These are phyloP conservation scores for Rhypophila decipiens DNA, from an alignment of 495 filamentous ascomycete genomes.

Conservation along the genomic window DNA sequence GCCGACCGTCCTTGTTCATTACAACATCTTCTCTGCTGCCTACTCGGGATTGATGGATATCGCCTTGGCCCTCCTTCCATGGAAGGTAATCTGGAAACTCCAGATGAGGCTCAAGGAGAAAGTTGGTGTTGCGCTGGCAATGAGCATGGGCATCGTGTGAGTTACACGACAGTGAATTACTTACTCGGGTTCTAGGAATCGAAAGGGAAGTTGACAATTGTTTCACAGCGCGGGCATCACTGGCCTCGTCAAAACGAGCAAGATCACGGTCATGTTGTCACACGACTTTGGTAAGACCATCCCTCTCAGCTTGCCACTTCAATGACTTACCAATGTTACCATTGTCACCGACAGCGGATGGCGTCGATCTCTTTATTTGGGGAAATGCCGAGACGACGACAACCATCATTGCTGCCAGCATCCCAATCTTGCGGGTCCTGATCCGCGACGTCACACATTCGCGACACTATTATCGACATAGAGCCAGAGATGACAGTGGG, in stretches of 20 bases:
- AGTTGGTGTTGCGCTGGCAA: slow-evolving; percentile 29
- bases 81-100: slow-evolving; percentile 26
- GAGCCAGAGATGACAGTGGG: slow-evolving; percentile 16
- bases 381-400: slow-evolving; percentile 18
- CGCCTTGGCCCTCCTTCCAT: slow-evolving; percentile 26
- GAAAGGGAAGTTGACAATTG: background rate
- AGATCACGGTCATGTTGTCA: slow-evolving; percentile 8
- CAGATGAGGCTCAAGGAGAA: slow-evolving; percentile 32
- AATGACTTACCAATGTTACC: background rate
- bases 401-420: slow-evolving; percentile 26
- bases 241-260: slow-evolving; percentile 19
- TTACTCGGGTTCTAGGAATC: background rate
- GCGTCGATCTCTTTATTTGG: slow-evolving; percentile 14
- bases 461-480: slow-evolving; percentile 10
- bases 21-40: slow-evolving; percentile 14
- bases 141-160: slow-evolving; percentile 28
- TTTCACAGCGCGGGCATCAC: slow-evolving; percentile 18
- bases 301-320: background rate
- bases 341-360: slow-evolving; percentile 7
- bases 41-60: slow-evolving; percentile 28
- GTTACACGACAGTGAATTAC: no score
- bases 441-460: background rate
- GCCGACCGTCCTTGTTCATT: slow-evolving; percentile 3
- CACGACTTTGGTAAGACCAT: slow-evolving; percentile 2
- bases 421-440: slow-evolving; percentile 20